phyloP scores from a whole-genome alignment of 2,329 filamentous ascomycete species.

The Fusarium protoensiforme region DNA sequence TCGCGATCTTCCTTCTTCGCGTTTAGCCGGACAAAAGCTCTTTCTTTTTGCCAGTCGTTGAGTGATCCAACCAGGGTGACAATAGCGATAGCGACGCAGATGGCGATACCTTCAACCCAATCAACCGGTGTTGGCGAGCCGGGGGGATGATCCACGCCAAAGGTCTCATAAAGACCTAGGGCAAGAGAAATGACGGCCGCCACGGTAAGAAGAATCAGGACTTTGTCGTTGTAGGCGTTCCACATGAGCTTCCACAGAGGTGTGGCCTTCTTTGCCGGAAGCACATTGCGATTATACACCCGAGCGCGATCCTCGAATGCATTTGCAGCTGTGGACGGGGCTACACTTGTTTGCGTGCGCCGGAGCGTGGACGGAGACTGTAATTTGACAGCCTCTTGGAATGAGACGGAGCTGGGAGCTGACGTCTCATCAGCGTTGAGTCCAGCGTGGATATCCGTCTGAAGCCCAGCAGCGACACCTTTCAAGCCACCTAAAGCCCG shows the following conservation, averaged over 20 bases:
- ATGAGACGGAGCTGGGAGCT: neutral
- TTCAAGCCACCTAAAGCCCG: neutral
- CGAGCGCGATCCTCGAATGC: neutral
- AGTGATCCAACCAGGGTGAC: slow-evolving; percentile 49
- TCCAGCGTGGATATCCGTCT: neutral
- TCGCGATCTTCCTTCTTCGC: slow-evolving; percentile 70
- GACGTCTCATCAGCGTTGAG: neutral
- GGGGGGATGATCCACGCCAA: neutral
- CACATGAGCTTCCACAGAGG: neutral
- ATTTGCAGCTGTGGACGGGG: neutral
- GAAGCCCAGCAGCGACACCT: neutral
- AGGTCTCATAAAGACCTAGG: neutral
- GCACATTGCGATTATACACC: neutral
- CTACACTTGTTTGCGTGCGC: neutral
- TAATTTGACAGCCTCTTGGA: neutral
- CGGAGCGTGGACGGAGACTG: neutral
- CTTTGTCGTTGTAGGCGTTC: neutral
- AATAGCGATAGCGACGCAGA: neutral
- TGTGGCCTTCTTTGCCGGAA: neutral
- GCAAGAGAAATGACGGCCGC: neutral
- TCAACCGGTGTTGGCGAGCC: neutral
- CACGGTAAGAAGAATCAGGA: slow-evolving; percentile 50
- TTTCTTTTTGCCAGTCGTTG: slow-evolving; percentile 75
- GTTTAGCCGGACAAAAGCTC: slow-evolving; percentile 71
- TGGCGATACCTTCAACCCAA: neutral